phyloP scores from a whole-genome alignment of 768 basidiomycete species.

The Gymnopilus junonius region DNA sequence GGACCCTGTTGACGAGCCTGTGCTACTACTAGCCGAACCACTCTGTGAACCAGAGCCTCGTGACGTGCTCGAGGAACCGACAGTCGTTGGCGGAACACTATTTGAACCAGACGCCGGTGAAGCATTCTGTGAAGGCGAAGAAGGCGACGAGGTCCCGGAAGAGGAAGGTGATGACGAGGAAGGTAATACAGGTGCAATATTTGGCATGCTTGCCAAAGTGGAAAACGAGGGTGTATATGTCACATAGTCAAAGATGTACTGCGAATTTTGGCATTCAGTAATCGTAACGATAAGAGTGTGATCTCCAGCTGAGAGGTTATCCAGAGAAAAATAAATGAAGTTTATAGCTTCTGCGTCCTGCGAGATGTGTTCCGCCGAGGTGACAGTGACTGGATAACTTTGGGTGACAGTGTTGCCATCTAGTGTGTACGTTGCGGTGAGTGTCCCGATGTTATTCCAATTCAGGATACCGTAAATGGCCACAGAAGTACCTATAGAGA shows the following conservation, averaged over 20 bases:
- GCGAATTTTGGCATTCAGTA: conserved; percentile 10
- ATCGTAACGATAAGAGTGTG: conserved; percentile 19
- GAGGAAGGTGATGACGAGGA: neutral
- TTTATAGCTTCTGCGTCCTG: conserved; percentile 1
- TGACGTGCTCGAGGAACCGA: neutral
- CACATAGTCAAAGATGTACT: conserved; percentile 17
- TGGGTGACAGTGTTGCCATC: neutral
- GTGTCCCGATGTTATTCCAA: conserved; percentile 6
- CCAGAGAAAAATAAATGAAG: conserved; percentile 5
- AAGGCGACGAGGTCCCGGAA: neutral
- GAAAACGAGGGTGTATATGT: conserved; percentile 22
- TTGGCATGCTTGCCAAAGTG: conserved; percentile 13
- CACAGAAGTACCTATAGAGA: neutral
- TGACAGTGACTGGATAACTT: conserved; percentile 1
- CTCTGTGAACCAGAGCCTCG: neutral
- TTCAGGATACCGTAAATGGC: conserved; percentile 4
- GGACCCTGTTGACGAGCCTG: neutral
- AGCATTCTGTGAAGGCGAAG: neutral
- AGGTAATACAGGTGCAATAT: neutral
- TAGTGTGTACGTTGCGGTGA: conserved; percentile 4
- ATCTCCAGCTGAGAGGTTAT: neutral
- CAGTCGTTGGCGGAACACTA: neutral
- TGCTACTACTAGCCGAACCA: neutral
- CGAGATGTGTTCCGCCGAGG: neutral
- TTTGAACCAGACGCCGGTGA: neutral